Evolutionary conservation across 371 early-diverging fungal species (phyloP).

Genomic region (Circinella minor): DNA sequence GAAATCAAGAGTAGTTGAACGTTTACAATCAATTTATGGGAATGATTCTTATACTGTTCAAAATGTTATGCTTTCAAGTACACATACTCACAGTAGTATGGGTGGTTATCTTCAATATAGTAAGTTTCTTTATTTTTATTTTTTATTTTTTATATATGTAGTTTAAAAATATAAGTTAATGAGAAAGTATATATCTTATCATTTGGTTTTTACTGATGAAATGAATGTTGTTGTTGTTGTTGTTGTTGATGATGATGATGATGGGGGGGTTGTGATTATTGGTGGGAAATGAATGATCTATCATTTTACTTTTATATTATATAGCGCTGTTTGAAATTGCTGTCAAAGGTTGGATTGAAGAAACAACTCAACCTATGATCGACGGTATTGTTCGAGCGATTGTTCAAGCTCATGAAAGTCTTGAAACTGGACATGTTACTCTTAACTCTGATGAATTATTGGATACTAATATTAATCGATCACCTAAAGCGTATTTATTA

Average conservation of each 20-base stretch:
- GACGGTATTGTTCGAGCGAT: slow-evolving; percentile 65
- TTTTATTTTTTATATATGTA: too few relatives aligned
- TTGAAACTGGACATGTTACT: slow-evolving; percentile 43
- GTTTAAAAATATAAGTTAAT: too few relatives aligned
- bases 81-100: slow-evolving; percentile 70
- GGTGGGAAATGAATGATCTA: not conserved
- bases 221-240: not conserved
- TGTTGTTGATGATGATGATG: not conserved
- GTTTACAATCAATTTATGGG: slow-evolving; percentile 30
- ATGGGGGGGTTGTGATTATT: not conserved
- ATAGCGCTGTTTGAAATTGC: slow-evolving; percentile 47
- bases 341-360: slow-evolving; percentile 54
- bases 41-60: slow-evolving; percentile 34
- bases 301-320: not conserved
- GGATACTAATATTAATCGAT: slow-evolving; percentile 64
- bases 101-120: slow-evolving; percentile 58
- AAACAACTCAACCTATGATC: slow-evolving; percentile 57
- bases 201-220: not conserved
- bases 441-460: slow-evolving; percentile 43
- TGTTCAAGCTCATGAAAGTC: slow-evolving; percentile 53
- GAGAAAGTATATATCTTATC: too few relatives aligned
- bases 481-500: slow-evolving; percentile 57
- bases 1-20: slow-evolving; percentile 40
- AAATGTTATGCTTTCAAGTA: slow-evolving; percentile 70
- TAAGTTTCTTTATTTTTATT: slow-evolving; percentile 19